Conservation (phyloP, 495 filamentous ascomycete species). For the Annulohypoxylon moriforme region DNA sequence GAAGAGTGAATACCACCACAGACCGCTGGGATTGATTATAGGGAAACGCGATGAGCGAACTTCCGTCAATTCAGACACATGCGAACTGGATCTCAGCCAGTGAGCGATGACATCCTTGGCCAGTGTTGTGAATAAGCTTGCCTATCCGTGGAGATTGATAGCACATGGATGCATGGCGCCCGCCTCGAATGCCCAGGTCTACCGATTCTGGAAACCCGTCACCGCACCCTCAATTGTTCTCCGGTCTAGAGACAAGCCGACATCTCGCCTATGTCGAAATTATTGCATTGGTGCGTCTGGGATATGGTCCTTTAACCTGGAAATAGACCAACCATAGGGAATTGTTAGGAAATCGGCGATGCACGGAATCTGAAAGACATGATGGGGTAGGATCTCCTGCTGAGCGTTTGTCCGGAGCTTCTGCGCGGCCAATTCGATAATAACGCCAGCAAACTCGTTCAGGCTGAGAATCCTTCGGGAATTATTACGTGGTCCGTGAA, state of each 20-base stretch:
- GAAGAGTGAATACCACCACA: slow-evolving; percentile 64
- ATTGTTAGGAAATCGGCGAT: slow-evolving; percentile 58
- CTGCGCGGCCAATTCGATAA: slow-evolving; percentile 56
- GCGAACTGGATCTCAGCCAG: too few relatives aligned
- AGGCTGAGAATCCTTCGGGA: slow-evolving; percentile 55
- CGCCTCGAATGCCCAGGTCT: too few relatives aligned
- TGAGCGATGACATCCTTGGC: too few relatives aligned
- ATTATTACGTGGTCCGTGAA: slow-evolving; percentile 44
- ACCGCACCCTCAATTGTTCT: too few relatives aligned
- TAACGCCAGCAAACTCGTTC: slow-evolving; percentile 52
- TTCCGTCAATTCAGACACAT: too few relatives aligned
- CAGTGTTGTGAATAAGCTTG: too few relatives aligned
- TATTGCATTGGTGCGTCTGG: slow-evolving; percentile 42
- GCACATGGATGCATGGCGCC: slow-evolving; percentile 47
- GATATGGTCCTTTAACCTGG: slow-evolving; percentile 47
- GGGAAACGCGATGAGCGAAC: slow-evolving; percentile 60
- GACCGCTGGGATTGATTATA: slow-evolving; percentile 55
- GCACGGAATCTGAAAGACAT: slow-evolving; percentile 61
- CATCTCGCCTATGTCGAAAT: slow-evolving; percentile 56
- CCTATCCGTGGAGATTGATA: too few relatives aligned
- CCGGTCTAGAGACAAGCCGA: slow-evolving; percentile 58
- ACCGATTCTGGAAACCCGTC: too few relatives aligned
- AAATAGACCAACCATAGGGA: slow-evolving; percentile 56
- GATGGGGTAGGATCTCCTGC: slow-evolving; percentile 55
- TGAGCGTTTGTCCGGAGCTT: slow-evolving; percentile 54